Evolutionary conservation across 2,329 filamentous ascomycete genomes (phyloP), one percentile per base, ranked within the genome.

Genomic region (Cytospora mali): DNA sequence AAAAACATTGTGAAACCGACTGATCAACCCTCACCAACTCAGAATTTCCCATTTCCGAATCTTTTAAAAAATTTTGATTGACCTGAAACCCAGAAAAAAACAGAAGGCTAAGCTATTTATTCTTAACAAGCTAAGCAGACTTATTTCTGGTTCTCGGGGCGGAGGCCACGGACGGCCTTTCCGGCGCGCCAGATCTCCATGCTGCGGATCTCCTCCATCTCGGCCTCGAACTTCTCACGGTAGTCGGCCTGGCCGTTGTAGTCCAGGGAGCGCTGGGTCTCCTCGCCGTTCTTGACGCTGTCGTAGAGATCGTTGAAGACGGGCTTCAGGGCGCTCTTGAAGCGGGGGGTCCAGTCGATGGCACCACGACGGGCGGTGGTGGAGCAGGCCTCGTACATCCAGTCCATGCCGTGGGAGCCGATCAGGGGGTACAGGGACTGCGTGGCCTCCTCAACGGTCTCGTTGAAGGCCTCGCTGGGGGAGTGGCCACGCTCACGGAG

Each of bases 351-450:
- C 95, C 95, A 99, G 87, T 99, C 95, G 77, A 99, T 96, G 81
- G 95, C 95, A 81, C 95, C 95, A 77, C 95, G 93, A 76, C 95
- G 92, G 75, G 95, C 95, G 64, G 95, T 99, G 77, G 95, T 99
- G 68, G 94, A 98, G 91, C 95, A 99, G 71, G 95, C 95, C 78
- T 94, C 93, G 85, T 96, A 99, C 95, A 99, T 99, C 93, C 96
- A 99, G 86, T 99, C 95, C 95, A 99, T 98, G 76, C 95, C 95
- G 82, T 98, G 91, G 81, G 87, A 88, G 76, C 94, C 95, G 75
- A 99, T 99, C 76, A 99, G 86, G 69, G 95, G 95, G 87, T 99
- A 99, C 75, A 99, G 85, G 70, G 88, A 92, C 87, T 99, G 95
- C 58, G 95, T 99, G 69, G 95, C 95, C 87, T 99, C 95, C 87